A percentile compares a stretch with the other conserved stretches of the same genome.
Conservation (phyloP, 352 stramenopile genomes). For the Phytophthora palmivora region DNA sequence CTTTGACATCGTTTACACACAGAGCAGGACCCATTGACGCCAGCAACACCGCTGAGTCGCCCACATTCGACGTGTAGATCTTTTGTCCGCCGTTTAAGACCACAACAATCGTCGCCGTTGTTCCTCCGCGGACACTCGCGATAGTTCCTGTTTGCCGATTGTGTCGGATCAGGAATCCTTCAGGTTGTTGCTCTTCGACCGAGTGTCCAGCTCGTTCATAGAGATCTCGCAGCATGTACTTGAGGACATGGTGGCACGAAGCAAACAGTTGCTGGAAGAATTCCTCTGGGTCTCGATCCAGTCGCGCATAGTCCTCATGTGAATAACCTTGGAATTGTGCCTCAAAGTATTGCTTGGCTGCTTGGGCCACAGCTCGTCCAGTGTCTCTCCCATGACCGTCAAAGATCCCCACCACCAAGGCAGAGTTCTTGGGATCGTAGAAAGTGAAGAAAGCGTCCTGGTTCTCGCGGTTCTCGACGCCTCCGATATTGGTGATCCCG, state of each 20-base stretch:
- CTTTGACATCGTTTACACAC: slow-evolving; percentile 38
- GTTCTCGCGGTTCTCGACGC: slow-evolving; percentile 70
- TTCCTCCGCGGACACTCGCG: slow-evolving; percentile 90
- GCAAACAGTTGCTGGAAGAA: slow-evolving; percentile 62
- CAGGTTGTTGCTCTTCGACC: slow-evolving; percentile 62
- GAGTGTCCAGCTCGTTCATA: slow-evolving; percentile 67
- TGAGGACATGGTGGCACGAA: slow-evolving; percentile 69
- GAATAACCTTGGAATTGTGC: slow-evolving; percentile 62
- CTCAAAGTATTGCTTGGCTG: slow-evolving; percentile 71
- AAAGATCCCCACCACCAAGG: slow-evolving; percentile 80
- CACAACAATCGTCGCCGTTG: slow-evolving; percentile 85
- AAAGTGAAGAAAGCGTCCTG: slow-evolving; percentile 91
- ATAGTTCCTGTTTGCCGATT: slow-evolving; percentile 39
- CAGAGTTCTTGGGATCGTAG: slow-evolving; percentile 38
- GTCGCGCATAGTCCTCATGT: slow-evolving; percentile 46
- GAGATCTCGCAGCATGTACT: slow-evolving; percentile 61
- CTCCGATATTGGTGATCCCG: slow-evolving; percentile 65
- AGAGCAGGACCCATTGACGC: slow-evolving; percentile 32
- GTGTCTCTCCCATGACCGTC: slow-evolving; percentile 88
- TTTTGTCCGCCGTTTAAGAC: slow-evolving; percentile 71
- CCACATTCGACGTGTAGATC: slow-evolving; percentile 85
- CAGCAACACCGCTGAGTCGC: slow-evolving; percentile 74
- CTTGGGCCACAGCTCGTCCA: slow-evolving; percentile 68
- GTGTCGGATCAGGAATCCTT: slow-evolving; percentile 70
- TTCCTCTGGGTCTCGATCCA: slow-evolving; percentile 60